These are phyloP conservation scores for Aspergillus bridgeri DNA, from an alignment of 495 filamentous ascomycete species.

Conservation along the genomic window DNA sequence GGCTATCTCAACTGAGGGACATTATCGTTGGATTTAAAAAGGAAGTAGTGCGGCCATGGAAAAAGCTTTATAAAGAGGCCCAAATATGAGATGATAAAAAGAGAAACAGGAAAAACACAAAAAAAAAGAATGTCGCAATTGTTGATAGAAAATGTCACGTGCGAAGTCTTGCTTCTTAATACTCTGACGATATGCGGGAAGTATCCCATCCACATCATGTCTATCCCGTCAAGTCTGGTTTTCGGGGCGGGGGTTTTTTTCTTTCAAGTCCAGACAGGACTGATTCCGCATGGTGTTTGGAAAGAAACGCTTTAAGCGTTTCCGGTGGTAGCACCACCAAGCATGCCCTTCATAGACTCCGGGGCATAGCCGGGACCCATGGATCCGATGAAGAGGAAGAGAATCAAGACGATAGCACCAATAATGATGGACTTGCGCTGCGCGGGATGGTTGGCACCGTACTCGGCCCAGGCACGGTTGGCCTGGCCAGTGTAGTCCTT, in stretches of 20 bases:
- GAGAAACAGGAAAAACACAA: too few relatives aligned
- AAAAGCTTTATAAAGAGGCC: slow-evolving; percentile 9
- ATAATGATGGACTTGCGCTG: slow-evolving; percentile 74
- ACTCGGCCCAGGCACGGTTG: slow-evolving; percentile 77
- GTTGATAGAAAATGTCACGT: background rate
- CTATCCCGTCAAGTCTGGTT: background rate
- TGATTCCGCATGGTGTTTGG: background rate
- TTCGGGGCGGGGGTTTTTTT: too few relatives aligned
- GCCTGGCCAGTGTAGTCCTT: slow-evolving; percentile 71
- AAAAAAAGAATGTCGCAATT: background rate
- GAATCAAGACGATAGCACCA: slow-evolving; percentile 53
- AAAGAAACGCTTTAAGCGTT: slow-evolving; percentile 28
- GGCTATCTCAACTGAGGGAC: slow-evolving; percentile 10
- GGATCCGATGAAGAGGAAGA: slow-evolving; percentile 68
- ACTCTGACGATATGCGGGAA: background rate
- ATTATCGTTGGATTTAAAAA: slow-evolving; percentile 17
- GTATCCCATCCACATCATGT: background rate
- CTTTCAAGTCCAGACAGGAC: slow-evolving; percentile 1
- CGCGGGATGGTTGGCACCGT: slow-evolving; percentile 69
- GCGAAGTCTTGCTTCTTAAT: background rate
- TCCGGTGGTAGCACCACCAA: slow-evolving; percentile 39
- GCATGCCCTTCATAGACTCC: slow-evolving; percentile 40
- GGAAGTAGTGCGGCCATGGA: background rate
- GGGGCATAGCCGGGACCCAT: slow-evolving; percentile 49
- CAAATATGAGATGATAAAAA: slow-evolving; percentile 9